Base-by-base conservation (phyloP, 805 yeast genomes). In the Saccharomycopsis olivae region DNA sequence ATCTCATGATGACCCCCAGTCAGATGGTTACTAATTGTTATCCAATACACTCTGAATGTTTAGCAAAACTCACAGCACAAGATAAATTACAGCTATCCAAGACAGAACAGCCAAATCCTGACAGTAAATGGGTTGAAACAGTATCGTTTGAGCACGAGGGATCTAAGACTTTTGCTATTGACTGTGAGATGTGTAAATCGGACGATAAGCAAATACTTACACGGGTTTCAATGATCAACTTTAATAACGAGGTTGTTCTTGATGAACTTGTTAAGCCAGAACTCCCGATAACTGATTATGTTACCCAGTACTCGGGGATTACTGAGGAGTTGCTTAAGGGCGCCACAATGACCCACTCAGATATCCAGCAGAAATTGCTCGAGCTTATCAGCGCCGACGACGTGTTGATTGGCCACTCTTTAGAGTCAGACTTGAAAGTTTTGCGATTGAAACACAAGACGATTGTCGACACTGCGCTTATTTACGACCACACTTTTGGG, bases 121-220 rank as follows among this genome's bases (percentile, higher is more conserved):
- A 37, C 3, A 29, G n/a, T 10, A 28, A 13, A 3, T 81, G 81
- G 78, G 67, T 62, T 1, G 72, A 72, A 32, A 80, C 94, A 0
- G 48, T 29, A 11, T 40, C 53, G 1, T 71, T 74, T 45, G 71
- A 69, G 1, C 78, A 73, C 46, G 75, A 65, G 8, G 78, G 77
- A 0, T 69, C 81, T 0, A 75, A 67, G 41, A 73, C 81, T 0
- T 85, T 73, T 60, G 92, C 94, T 0, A 49, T 92, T 15, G 98
- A 89, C 59, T 92, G 98, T 64, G 98, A 89, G 59, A 92, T 89
- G 86, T 86, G 96, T 55, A 60, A 68, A 43, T 59, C 88, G 0
- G 70, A 62, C 0, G 47, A 52, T 1, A 87, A 86, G 0, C 66
- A 69, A 31, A 94, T 74, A 1, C 62, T 89, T 30, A 75, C 97